These are phyloP conservation scores for Penicillium sp. DNA, from an alignment of 2,329 filamentous ascomycete species.

Conservation along the genomic window DNA sequence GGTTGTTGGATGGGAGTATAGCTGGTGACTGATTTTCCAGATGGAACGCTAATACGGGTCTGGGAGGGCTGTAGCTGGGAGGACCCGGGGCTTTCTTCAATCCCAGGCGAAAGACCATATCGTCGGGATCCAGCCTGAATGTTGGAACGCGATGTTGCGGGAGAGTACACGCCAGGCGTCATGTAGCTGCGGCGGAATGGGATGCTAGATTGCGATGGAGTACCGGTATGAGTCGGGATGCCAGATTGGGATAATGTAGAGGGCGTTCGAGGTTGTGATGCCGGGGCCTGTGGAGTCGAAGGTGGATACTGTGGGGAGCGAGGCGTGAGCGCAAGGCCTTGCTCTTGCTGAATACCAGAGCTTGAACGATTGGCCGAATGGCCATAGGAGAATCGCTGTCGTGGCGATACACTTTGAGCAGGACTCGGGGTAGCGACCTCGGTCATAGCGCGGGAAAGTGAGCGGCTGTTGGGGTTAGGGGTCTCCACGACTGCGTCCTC, in stretches of 20 bases:
- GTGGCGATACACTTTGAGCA: slow-evolving; percentile 29
- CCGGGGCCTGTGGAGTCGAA: slow-evolving; percentile 10
- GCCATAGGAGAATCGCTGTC: slow-evolving; percentile 36
- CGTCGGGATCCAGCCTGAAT: slow-evolving; percentile 45
- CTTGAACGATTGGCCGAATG: slow-evolving; percentile 27
- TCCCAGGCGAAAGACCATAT: slow-evolving; percentile 32
- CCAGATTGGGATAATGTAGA: slow-evolving; percentile 31
- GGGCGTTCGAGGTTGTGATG: slow-evolving; percentile 30
- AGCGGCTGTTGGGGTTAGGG: slow-evolving; percentile 33
- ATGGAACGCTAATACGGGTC: slow-evolving; percentile 36
- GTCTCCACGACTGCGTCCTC: slow-evolving; percentile 39
- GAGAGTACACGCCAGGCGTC: slow-evolving; percentile 34
- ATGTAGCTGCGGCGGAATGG: slow-evolving; percentile 41
- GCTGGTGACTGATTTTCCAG: slow-evolving; percentile 37
- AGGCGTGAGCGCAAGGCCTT: slow-evolving; percentile 20
- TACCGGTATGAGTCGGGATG: slow-evolving; percentile 14
- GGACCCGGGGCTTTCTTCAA: slow-evolving; percentile 21
- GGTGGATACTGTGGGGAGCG: slow-evolving; percentile 24
- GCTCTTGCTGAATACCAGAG: slow-evolving; percentile 26
- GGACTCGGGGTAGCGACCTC: slow-evolving; percentile 37
- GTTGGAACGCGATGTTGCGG: slow-evolving; percentile 38
- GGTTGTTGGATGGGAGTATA: slow-evolving; percentile 41
- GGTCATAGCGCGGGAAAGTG: slow-evolving; percentile 46
- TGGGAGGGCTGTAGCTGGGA: slow-evolving; percentile 27
- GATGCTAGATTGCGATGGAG: slow-evolving; percentile 25